Base-by-base conservation (phyloP, 129 eudicot genomes). In the Chrysanthemum lavandulifolium region DNA sequence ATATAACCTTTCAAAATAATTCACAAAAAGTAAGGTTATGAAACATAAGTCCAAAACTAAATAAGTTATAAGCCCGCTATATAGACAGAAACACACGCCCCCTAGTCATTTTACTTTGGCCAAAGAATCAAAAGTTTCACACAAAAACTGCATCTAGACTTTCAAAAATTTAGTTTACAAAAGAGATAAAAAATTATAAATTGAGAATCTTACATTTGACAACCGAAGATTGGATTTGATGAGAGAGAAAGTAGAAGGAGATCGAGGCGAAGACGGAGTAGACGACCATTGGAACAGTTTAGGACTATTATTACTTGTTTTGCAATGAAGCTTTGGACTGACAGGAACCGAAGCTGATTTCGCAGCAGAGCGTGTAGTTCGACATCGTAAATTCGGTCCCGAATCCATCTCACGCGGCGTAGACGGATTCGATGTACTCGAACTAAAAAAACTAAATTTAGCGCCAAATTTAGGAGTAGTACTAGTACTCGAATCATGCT, bases 221-320 rank as follows among this genome's bases (percentile, higher is more conserved):
- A 85, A 67, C 31, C 96, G 90, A 7, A 89, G 74, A 76, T 79
- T 88, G 5, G 88, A 83, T 80, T 85, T 92, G 56, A 91, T 71
- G 78, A 92, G 72, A 48, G 96, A 85, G 71, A 92, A 85, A 55
- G 96, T 71, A 0, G 96, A 86, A 48, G 98, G 96, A 5, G 98
- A 89, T 3, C 89, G 84, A 21, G 98, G 95, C 3, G 98, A 87
- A 1, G 98, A 83, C 0, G 96, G 96, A 53, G 82, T 86, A 0
- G 89, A 87, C 29, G 86, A 76, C 62, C 83, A 78, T 8, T 78
- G 79, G 76, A 84, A 86, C 72, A 84, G 55, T 53, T 74, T 81
- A 3, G 77, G 75, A 57, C 85, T 84, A 15, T 61, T 84, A 14
- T 66, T 68, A 33, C 61, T 74, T 14, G 84, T 89, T 59, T 85